Percentiles rank a stretch among this genome's conserved stretches.
These are phyloP conservation scores for Ophiocordyceps australis DNA, from an alignment of 2,329 filamentous ascomycete species.

Conservation along the genomic window DNA sequence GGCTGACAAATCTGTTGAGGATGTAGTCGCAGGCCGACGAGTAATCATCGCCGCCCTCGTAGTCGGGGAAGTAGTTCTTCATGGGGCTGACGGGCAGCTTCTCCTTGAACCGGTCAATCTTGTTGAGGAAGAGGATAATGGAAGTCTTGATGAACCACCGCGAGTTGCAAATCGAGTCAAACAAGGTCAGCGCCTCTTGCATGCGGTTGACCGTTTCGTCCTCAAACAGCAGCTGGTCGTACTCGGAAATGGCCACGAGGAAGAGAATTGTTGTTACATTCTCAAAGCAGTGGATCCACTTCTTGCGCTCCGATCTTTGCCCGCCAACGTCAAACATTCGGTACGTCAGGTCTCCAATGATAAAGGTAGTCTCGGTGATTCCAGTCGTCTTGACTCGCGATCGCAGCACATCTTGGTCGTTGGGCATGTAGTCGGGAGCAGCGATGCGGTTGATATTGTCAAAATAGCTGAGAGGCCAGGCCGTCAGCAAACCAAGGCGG, in stretches of 20 bases:
- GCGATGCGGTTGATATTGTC: slow-evolving; percentile 87
- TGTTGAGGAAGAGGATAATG: slow-evolving; percentile 79
- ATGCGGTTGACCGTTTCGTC: slow-evolving; percentile 94
- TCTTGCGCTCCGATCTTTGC: slow-evolving; percentile 91
- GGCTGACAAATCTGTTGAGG: slow-evolving; percentile 89
- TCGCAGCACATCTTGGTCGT: slow-evolving; percentile 84
- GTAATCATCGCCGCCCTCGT: slow-evolving; percentile 92
- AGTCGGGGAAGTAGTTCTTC: slow-evolving; percentile 79
- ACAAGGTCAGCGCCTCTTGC: slow-evolving; percentile 75
- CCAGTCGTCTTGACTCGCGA: slow-evolving; percentile 96
- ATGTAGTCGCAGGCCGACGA: slow-evolving; percentile 96
- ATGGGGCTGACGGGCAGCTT: slow-evolving; percentile 71
- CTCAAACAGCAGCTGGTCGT: slow-evolving; percentile 89
- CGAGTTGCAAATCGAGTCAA: slow-evolving; percentile 77
- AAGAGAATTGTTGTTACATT: slow-evolving; percentile 95
- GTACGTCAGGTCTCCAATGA: slow-evolving; percentile 86
- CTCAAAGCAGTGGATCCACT: slow-evolving; percentile 99
- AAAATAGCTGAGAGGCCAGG: slow-evolving; percentile 70
- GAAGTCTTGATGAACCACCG: slow-evolving; percentile 84
- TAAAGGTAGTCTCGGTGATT: slow-evolving; percentile 94
- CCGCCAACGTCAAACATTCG: slow-evolving; percentile 97
- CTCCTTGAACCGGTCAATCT: slow-evolving; percentile 79
- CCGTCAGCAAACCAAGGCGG: slow-evolving; percentile 12
- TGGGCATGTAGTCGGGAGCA: slow-evolving; percentile 81
- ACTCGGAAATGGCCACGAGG: slow-evolving; percentile 91